These are phyloP conservation scores for Hyaloraphidium curvatum DNA, from an alignment of 192 early-diverging fungal genomes.

Conservation along the genomic window DNA sequence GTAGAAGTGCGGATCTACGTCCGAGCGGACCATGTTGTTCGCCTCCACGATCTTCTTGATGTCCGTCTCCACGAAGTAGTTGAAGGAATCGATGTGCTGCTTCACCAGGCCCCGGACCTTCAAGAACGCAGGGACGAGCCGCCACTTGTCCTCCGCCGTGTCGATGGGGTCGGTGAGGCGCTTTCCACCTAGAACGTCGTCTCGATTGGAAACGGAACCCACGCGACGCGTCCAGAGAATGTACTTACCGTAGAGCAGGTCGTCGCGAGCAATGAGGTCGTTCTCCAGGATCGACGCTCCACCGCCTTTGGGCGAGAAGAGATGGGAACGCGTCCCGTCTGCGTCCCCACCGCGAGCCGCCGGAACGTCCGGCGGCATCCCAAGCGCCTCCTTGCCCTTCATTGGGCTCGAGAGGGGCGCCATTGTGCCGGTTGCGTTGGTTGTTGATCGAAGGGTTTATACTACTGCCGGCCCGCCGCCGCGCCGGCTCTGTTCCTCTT, in stretches of 20 bases:
- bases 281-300: conserved; percentile 28
- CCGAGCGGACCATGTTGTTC: conserved; percentile 72
- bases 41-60: conserved; percentile 85
- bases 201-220: too few relatives aligned
- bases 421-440: too few relatives aligned
- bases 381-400: too few relatives aligned
- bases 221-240: too few relatives aligned
- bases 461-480: too few relatives aligned
- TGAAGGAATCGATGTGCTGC: conserved; percentile 98
- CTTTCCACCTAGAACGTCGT: too few relatives aligned
- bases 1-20: conserved; percentile 85
- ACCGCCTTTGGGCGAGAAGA: conserved; percentile 20
- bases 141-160: conserved; percentile 84
- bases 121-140: conserved; percentile 87
- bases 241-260: conserved; percentile 34
- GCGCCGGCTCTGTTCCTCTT: too few relatives aligned
- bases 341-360: too few relatives aligned
- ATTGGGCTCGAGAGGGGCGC: too few relatives aligned
- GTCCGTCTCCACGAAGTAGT: conserved; percentile 93
- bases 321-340: too few relatives aligned
- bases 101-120: conserved; percentile 94
- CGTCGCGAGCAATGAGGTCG: conserved; percentile 27
- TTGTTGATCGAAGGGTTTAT: too few relatives aligned
- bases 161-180: conserved; percentile 33
- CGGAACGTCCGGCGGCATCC: too few relatives aligned